Base-by-base conservation (phyloP, 257 asterid species). In the Oldenlandia corymbosa region DNA sequence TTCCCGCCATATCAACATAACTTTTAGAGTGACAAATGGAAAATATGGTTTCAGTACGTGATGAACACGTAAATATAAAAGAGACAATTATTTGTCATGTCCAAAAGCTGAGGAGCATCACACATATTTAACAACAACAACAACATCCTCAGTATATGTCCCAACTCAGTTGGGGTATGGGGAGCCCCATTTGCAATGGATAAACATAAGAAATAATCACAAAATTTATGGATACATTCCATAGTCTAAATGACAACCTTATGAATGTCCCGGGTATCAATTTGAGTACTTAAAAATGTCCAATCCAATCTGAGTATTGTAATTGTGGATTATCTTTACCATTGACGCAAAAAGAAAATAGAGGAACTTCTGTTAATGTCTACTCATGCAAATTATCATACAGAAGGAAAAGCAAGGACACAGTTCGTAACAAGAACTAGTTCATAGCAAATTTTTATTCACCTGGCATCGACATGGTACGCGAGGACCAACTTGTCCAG, bases 391-490 rank as follows among this genome's bases (percentile, higher is more conserved):
- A 28, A 20, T 17, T 4, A 58, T 28, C 36, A 10, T 46, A 46
- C 48, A 47, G 37, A 39, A 6, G 43, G 43, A 68, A 62, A 43
- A 46, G 11, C 14, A 5, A 20, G 68, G 68, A 31, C 28, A 52
- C 42, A 6, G 17, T 37, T 20, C 37, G 51, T 24, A 52, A 31
- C 49, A 66, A 57, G 30, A 58, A 48, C 45, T 53, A 34, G 28
- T 52, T 39, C 58, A 21, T 46, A 53, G 46, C 24, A 65, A 36
- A 67, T 67, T 71, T 45, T 71, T 46, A 62, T 26, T 77, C 82
- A 91, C 98, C 96, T 91, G 98, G 73, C 95, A 86, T 65, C 85
- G 84, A 80, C 98, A 91, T 20, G 88, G 62, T 63, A 85, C 95
- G 64, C 95, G 85, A 52, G 96, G 96, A 57, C 98, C 98, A 23